Percentiles rank a stretch among this genome's conserved stretches.
phyloP scores from a whole-genome alignment of 2,329 filamentous ascomycete genomes.

The Nigrograna mackinnonii region DNA sequence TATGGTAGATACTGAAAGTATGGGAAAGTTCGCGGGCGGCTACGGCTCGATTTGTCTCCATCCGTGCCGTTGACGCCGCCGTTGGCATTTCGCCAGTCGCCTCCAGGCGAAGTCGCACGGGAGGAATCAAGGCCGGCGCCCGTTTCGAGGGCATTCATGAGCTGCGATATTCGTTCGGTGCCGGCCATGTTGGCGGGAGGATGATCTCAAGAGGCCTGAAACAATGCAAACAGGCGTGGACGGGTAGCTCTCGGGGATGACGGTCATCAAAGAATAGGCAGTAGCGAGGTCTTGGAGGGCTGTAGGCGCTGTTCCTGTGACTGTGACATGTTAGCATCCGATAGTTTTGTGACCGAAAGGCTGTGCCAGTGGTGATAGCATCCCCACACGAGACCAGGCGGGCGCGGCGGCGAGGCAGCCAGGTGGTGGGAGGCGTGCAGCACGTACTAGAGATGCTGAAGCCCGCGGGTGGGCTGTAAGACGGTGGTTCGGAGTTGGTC shows the following conservation, averaged over 20 bases:
- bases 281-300: slow-evolving; percentile 13
- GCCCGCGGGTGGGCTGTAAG: too few relatives aligned
- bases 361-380: slow-evolving; percentile 7
- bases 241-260: slow-evolving; percentile 10
- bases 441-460: too few relatives aligned
- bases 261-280: slow-evolving; percentile 28
- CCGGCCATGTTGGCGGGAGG: slow-evolving; percentile 37
- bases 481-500: too few relatives aligned
- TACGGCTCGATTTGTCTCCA: slow-evolving; percentile 66
- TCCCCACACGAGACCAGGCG: slow-evolving; percentile 17
- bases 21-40: slow-evolving; percentile 82
- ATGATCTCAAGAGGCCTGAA: slow-evolving; percentile 10
- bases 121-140: slow-evolving; percentile 70
- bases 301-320: slow-evolving; percentile 10
- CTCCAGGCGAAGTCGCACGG: slow-evolving; percentile 82
- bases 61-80: slow-evolving; percentile 51
- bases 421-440: too few relatives aligned
- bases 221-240: slow-evolving; percentile 17
- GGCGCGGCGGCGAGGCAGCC: too few relatives aligned
- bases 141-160: slow-evolving; percentile 42
- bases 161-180: slow-evolving; percentile 46
- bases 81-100: slow-evolving; percentile 59
- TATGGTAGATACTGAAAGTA: slow-evolving; percentile 94
- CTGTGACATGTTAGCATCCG: slow-evolving; percentile 16
- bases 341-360: slow-evolving; percentile 13